Conservation (phyloP, 345 rosid species). For the Moringa oleifera region DNA sequence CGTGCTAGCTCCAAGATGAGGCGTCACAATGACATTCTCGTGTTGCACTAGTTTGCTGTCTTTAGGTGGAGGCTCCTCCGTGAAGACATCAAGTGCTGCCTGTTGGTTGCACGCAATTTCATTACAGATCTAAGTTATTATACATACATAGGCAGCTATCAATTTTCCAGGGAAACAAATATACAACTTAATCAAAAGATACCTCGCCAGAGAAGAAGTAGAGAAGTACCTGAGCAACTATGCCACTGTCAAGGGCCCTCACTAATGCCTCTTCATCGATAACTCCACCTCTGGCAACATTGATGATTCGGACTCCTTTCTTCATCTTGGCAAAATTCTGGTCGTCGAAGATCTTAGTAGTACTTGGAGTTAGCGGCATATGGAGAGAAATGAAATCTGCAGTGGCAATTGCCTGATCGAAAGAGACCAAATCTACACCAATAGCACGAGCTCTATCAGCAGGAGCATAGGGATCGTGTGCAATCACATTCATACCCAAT, state of each 20-base stretch:
- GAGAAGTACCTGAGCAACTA: conserved; percentile 60
- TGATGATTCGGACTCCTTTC: conserved; percentile 71
- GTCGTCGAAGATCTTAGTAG: conserved; percentile 60
- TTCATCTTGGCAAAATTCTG: conserved; percentile 60
- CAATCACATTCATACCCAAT: conserved; percentile 76
- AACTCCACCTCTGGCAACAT: conserved; percentile 90
- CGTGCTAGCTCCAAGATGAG: conserved; percentile 93
- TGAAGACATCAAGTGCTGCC: conserved; percentile 88
- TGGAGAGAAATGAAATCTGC: conserved; percentile 81
- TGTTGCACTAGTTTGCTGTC: conserved; percentile 65
- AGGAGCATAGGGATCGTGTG: conserved; percentile 83
- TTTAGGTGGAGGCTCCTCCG: conserved; percentile 56
- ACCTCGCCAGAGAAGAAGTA: too few species aligned
- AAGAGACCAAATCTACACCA: conserved; percentile 78
- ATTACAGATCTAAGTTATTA: too few species aligned
- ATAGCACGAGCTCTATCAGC: conserved; percentile 74
- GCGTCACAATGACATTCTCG: conserved; percentile 67
- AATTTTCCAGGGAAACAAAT: too few species aligned
- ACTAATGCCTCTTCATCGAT: conserved; percentile 79
- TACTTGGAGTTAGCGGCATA: conserved; percentile 70
- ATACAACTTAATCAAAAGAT: too few species aligned
- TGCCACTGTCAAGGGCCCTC: conserved; percentile 60
- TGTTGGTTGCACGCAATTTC: conserved; percentile 21
- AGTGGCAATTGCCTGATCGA: conserved; percentile 60
- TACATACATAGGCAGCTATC: too few species aligned